phyloP scores from a whole-genome alignment of 495 filamentous ascomycete genomes.

The Emericellopsis terricola region DNA sequence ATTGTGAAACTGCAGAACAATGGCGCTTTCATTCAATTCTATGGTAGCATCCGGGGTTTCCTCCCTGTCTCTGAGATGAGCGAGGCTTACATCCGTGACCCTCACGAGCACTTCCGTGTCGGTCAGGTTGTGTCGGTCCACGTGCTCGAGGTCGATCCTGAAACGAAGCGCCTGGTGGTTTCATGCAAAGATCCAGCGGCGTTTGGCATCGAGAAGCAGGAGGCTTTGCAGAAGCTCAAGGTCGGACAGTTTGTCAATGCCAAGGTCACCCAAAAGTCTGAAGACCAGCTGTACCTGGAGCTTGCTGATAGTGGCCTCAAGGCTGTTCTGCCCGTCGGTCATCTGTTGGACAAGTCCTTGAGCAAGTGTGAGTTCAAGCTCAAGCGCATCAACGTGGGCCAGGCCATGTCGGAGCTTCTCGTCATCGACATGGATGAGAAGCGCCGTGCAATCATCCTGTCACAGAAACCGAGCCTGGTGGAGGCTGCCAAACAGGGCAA shows the following conservation, averaged over 20 bases:
- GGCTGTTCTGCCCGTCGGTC: conserved; percentile 53
- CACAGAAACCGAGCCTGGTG: conserved; percentile 64
- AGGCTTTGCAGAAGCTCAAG: conserved; percentile 50
- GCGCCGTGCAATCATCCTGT: conserved; percentile 53
- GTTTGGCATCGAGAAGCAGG: conserved; percentile 57
- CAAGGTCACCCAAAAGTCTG: conserved; percentile 69
- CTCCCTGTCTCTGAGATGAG: conserved; percentile 93
- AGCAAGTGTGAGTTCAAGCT: conserved; percentile 56
- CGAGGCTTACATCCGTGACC: conserved; percentile 82
- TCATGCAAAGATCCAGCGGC: conserved; percentile 80
- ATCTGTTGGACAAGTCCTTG: conserved; percentile 65
- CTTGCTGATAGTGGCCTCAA: conserved; percentile 52
- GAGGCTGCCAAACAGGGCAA: conserved; percentile 48
- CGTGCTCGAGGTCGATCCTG: conserved; percentile 57
- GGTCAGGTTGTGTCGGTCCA: conserved; percentile 86
- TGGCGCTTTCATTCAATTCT: conserved; percentile 89
- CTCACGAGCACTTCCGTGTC: conserved; percentile 67
- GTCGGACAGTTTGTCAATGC: conserved; percentile 56
- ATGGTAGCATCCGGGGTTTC: conserved; percentile 62
- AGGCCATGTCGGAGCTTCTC: conserved; percentile 65
- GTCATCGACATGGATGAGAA: conserved; percentile 61
- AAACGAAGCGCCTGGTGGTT: conserved; percentile 54
- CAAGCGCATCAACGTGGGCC: conserved; percentile 64
- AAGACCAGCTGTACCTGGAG: conserved; percentile 60
- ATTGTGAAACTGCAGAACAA: conserved; percentile 57